Conservation (phyloP, 176 grass and related monocot species). For the Cenchrus americanus region DNA sequence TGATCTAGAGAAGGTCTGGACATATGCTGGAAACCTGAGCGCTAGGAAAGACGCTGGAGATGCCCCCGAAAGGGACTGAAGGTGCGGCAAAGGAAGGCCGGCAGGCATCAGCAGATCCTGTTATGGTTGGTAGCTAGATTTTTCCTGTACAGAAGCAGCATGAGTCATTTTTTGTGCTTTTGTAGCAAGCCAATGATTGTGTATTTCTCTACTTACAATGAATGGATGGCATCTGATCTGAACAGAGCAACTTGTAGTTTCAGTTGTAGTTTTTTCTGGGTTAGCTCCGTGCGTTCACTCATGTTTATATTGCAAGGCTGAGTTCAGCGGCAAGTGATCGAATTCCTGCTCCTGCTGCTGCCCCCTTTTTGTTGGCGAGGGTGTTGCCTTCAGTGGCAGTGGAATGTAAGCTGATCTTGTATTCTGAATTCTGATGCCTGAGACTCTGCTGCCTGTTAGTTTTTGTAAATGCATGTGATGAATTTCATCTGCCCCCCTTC, state of each 20-base stretch:
- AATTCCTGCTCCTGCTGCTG: constrained; percentile 17
- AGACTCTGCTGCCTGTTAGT: background rate
- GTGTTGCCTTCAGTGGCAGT: constrained; percentile 36
- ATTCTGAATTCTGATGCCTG: constrained; percentile 38
- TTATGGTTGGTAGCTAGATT: constrained; percentile 42
- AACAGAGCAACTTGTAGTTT: constrained; percentile 34
- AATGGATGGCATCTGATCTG: constrained; percentile 36
- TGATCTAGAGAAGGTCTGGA: constrained; percentile 86
- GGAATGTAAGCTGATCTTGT: constrained; percentile 38
- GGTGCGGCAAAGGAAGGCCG: background rate
- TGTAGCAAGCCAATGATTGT: constrained; percentile 34
- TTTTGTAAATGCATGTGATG: constrained; percentile 21
- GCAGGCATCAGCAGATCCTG: constrained; percentile 35
- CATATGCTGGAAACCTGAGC: constrained; percentile 75
- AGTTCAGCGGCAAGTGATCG: constrained; percentile 32
- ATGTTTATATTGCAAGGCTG: constrained; percentile 50
- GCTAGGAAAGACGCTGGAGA: constrained; percentile 69
- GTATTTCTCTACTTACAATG: constrained; percentile 43
- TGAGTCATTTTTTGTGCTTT: constrained; percentile 53
- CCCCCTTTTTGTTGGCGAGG: constrained; percentile 1
- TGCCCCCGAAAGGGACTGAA: constrained; percentile 84
- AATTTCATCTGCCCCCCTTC: constrained; percentile 18
- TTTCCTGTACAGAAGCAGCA: constrained; percentile 67
- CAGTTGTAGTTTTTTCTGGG: background rate
- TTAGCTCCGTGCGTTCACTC: constrained; percentile 12